phyloP scores from a whole-genome alignment of 176 grass and related monocot species.

The Paspalum notatum region DNA sequence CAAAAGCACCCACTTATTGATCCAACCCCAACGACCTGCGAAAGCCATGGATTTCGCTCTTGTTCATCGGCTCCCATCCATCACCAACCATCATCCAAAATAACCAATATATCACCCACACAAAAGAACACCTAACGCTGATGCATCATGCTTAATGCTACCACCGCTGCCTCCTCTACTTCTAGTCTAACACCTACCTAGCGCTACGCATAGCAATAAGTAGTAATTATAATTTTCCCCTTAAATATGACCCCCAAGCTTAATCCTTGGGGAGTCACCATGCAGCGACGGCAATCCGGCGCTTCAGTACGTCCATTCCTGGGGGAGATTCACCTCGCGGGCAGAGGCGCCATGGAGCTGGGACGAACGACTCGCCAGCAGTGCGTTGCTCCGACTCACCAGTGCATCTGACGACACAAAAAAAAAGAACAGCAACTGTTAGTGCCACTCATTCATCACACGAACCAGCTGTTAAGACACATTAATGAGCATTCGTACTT shows the following conservation, averaged over 20 bases:
- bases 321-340: slow-evolving; percentile 58
- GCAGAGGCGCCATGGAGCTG: neutral
- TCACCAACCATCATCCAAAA: slow-evolving; percentile 46
- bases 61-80: slow-evolving; percentile 32
- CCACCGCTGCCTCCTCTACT: slow-evolving; percentile 43
- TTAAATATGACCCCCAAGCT: slow-evolving; percentile 35
- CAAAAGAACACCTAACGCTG: slow-evolving; percentile 64
- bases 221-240: neutral
- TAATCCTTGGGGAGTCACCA: slow-evolving; percentile 22
- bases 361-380: slow-evolving; percentile 27
- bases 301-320: slow-evolving; percentile 89
- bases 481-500: neutral
- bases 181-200: slow-evolving; percentile 63
- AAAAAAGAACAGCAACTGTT: neutral
- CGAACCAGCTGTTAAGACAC: neutral
- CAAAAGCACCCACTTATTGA: slow-evolving; percentile 37
- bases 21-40: slow-evolving; percentile 13
- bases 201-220: slow-evolving; percentile 36
- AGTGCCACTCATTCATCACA: neutral
- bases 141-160: slow-evolving; percentile 24
- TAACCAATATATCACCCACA: slow-evolving; percentile 61
- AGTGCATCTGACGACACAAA: slow-evolving; percentile 48
- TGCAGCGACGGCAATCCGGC: neutral
- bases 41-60: slow-evolving; percentile 34
- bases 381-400: slow-evolving; percentile 60